Evolutionary conservation across 2,329 filamentous ascomycete genomes (phyloP), one percentile per base, ranked within the genome.

Genomic region (Biscogniauxia mediterranea): DNA sequence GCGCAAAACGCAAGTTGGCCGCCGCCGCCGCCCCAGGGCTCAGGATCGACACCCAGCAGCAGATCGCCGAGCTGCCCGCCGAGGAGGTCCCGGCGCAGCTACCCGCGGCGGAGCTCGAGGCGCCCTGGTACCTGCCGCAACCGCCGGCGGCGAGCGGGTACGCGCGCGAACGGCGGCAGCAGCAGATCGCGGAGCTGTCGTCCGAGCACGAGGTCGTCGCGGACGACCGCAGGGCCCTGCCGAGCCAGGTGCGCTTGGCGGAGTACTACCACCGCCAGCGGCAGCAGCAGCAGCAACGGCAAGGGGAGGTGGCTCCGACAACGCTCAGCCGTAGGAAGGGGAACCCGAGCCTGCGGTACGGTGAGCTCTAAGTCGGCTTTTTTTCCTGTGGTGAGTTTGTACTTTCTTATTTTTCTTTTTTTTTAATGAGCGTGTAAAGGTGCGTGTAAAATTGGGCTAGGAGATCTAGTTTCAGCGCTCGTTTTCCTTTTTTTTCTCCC

Each of bases 91-190:
- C 52, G 17, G 26, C 21, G 7, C 8, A 42, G 28, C 54, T 42
- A n/a, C n/a, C n/a, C n/a, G n/a, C n/a, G n/a, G 26, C 21, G 7
- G 26, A 42, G 28, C 54, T 42, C 17, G 20, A 23, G 26, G n/a
- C 54, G 15, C 52, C 52, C n/a, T 23, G 23, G 23, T 5, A 23
- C 23, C 23, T 23, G 2, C 23, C 23, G 23, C 5, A n/a, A n/a
- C n/a, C n/a, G n/a, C n/a, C n/a, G n/a, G n/a, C n/a, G 56, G 55
- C 61, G 49, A 59, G 61, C 4, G 61, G 63, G 19, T 69, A 61
- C 54, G 57, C 66, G 21, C 65, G 57, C 49, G 46, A 4, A 9
- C 7, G 11, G 28, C 7, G 2, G 28, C 7, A 9, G 7, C 2
- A 4, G 28, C 28, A 28, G 28, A 32, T 32, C 7, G 7, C 11